Percentiles rank a stretch among this genome's conserved stretches.
These are phyloP conservation scores for Colletotrichum kahawae DNA, from an alignment of 2,329 filamentous ascomycete genomes.

Conservation along the genomic window DNA sequence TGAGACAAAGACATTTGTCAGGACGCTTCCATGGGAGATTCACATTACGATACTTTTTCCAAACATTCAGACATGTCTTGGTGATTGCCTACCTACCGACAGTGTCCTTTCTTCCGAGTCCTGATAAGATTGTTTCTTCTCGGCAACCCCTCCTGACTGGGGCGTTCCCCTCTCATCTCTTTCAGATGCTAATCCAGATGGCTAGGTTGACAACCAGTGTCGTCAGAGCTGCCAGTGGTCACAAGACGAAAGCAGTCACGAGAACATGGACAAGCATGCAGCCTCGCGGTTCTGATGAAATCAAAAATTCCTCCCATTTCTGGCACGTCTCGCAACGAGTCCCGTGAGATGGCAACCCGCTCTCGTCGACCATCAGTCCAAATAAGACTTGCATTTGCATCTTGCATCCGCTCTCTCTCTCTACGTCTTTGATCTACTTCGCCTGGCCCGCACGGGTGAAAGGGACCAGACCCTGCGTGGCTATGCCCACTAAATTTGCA, in stretches of 20 bases:
- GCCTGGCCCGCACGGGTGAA: slow-evolving; percentile 13
- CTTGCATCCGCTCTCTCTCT: background rate
- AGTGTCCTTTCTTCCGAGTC: background rate
- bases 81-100: background rate
- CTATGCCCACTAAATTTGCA: slow-evolving; percentile 8
- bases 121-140: background rate
- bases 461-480: slow-evolving; percentile 23
- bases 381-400: slow-evolving; percentile 9
- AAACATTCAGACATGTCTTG: background rate
- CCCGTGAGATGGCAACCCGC: slow-evolving; percentile 3
- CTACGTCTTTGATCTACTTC: background rate
- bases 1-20: slow-evolving; percentile 6
- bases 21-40: background rate
- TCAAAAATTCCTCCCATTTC: background rate
- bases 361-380: background rate
- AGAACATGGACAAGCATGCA: background rate
- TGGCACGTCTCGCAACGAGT: slow-evolving; percentile 2
- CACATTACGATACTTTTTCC: background rate
- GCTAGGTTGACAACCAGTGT: background rate
- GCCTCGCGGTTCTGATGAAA: background rate
- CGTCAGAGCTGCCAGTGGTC: background rate
- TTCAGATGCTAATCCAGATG: background rate
- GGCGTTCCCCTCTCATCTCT: slow-evolving; percentile 2
- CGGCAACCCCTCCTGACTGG: background rate
- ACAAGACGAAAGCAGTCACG: background rate